Evolutionary conservation across 2,329 filamentous ascomycete genomes (phyloP).

Genomic region (Bipolaris gigantea): DNA sequence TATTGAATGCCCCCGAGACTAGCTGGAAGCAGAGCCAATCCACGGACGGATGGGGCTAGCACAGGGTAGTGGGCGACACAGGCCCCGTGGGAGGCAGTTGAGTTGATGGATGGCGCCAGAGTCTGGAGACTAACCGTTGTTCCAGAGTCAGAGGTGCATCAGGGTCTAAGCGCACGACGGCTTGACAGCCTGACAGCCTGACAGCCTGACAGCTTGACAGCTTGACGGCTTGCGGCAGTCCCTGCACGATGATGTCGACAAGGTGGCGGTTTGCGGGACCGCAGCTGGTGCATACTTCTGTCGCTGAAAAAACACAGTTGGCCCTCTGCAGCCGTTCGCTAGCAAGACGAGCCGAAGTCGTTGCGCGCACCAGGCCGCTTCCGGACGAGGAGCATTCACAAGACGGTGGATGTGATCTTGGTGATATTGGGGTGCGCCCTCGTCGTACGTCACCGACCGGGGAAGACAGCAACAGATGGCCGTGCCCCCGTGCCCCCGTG

Average conservation of each 20-base stretch:
- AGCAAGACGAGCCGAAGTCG: constrained; percentile 6
- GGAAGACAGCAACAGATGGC: constrained; percentile 13
- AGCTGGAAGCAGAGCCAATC: too few relatives aligned
- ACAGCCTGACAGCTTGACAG: too few relatives aligned
- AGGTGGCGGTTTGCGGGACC: constrained; percentile 3
- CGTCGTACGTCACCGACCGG: constrained; percentile 7
- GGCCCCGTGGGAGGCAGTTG: constrained; percentile 15
- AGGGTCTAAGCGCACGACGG: constrained; percentile 10
- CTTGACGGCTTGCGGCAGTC: constrained; percentile 10
- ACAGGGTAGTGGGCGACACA: neutral
- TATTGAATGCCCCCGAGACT: constrained; percentile 10
- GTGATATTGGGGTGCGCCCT: constrained; percentile 7
- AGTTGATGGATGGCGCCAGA: constrained; percentile 25
- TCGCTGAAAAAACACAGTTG: too few relatives aligned
- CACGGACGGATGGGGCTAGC: too few relatives aligned
- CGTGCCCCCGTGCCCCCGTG: constrained; percentile 33
- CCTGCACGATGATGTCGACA: constrained; percentile 27
- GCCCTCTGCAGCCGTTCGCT: constrained; percentile 5
- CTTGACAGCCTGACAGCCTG: too few relatives aligned
- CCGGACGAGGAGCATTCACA: neutral
- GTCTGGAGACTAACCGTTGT: constrained; percentile 2
- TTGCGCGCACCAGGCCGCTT: neutral
- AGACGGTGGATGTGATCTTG: constrained; percentile 10
- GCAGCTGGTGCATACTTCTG: neutral
- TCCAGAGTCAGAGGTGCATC: constrained; percentile 18